Evolutionary conservation across 116 monocot species (phyloP).

Genomic region (Phalaenopsis hybrid): DNA sequence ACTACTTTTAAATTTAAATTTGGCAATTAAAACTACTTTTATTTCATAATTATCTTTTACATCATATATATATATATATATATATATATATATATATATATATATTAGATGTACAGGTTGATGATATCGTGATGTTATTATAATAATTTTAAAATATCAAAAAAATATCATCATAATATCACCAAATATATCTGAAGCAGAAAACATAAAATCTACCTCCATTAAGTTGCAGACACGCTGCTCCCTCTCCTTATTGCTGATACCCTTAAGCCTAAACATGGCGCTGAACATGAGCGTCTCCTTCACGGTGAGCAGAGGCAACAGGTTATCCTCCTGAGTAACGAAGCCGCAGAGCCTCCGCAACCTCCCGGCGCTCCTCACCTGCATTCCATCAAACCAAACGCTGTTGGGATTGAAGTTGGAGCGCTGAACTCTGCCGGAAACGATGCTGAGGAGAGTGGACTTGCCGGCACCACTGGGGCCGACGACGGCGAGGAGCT

Average conservation of each 20-base stretch:
- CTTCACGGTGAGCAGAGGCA: constrained; percentile 79
- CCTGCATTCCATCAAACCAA: constrained; percentile 27
- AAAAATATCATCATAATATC: too few relatives aligned
- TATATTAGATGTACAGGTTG: too few relatives aligned
- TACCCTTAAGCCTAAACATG: constrained; percentile 44
- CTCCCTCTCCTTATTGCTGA: constrained; percentile 25
- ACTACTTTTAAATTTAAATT: too few relatives aligned
- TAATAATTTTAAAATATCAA: too few relatives aligned
- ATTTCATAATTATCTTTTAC: too few relatives aligned
- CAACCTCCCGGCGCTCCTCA: constrained; percentile 34
- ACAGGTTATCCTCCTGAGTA: constrained; percentile 86
- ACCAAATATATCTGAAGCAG: too few relatives aligned
- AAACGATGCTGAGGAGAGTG: constrained; percentile 65
- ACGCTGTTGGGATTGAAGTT: constrained; percentile 22
- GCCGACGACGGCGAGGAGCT: constrained; percentile 57
- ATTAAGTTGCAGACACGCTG: constrained; percentile 51
- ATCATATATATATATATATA: too few relatives aligned
- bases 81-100: too few relatives aligned
- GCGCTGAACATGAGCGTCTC: constrained; percentile 82
- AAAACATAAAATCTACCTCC: not conserved
- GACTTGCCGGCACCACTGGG: constrained; percentile 84
- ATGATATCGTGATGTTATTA: too few relatives aligned
- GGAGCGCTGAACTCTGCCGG: constrained; percentile 36
- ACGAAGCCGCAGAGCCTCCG: constrained; percentile 67
- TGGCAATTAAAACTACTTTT: too few relatives aligned